Base-by-base conservation (phyloP, 495 filamentous ascomycete species). In the Daldinia vernicosa region DNA sequence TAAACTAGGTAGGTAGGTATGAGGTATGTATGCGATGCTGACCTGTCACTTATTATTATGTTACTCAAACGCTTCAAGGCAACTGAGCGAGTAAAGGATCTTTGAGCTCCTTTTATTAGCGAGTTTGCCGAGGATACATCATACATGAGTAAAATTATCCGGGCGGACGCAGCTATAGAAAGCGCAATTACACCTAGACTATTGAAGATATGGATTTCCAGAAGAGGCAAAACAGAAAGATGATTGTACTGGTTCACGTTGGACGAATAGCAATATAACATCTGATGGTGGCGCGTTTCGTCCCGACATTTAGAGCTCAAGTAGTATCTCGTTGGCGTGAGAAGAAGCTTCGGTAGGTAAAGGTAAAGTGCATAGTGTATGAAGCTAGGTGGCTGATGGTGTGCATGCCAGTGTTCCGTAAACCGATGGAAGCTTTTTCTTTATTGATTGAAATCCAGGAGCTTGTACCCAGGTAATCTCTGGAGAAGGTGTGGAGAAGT, bases 401-500 rank as follows among this genome's bases (percentile, higher is more conserved):
- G 6, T 51, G 19, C n/a, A n/a, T 27, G 15, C 15, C 40, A 47
- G 40, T 60, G n/a, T n/a, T n/a, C n/a, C n/a, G n/a, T 45, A 54
- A 63, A 50, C 33, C 19, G 45, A 58, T 52, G 33, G 51, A 51
- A 53, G 43, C 37, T 66, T 12, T 6, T 30, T 66, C 52, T 53
- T 53, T 15, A 65, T 60, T 66, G 60, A 63, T 62, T 37, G 62
- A 51, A 32, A 71, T 53, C 63, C 43, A 63, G 59, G 60, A 47
- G 60, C 30, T 56, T 56, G 28, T 56, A 35, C 30, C 54, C 63
- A 67, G 40, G 15, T 67, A 72, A 72, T 67, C 64, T 67, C 63
- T 72, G 60, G 64, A 72, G 64, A 72, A 72, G 60, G 55, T 72
- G 60, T 72, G 64, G 64, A 63, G 64, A 72, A 72, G 24, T 50